phyloP scores from a whole-genome alignment of 352 stramenopile genomes.

The Globisporangium alternatum region DNA sequence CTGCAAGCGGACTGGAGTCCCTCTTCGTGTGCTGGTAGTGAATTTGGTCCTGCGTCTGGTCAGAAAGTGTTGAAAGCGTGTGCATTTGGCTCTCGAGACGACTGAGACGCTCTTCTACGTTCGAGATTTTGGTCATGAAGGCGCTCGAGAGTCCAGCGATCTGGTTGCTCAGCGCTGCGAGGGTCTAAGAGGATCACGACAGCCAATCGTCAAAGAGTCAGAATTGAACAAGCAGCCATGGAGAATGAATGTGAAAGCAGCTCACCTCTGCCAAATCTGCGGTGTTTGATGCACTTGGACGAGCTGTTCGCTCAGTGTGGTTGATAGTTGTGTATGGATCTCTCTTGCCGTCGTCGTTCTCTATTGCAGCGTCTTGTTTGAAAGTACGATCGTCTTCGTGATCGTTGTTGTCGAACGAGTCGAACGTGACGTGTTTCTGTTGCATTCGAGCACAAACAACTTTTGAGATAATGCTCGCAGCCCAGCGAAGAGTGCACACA shows the following conservation, averaged over 20 bases:
- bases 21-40: constrained; percentile 10
- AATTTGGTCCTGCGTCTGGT: constrained; percentile 24
- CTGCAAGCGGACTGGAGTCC: background rate
- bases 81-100: constrained; percentile 33
- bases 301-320: background rate
- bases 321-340: background rate
- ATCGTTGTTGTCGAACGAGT: background rate
- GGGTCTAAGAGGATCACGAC: constrained; percentile 9
- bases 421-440: background rate
- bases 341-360: background rate
- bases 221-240: too few relatives aligned
- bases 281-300: background rate
- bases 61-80: constrained; percentile 15
- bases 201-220: background rate
- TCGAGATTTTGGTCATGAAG: constrained; percentile 35
- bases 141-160: constrained; percentile 28
- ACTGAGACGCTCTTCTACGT: constrained; percentile 31
- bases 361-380: background rate
- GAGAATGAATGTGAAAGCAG: too few relatives aligned
- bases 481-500: background rate
- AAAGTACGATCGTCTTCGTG: background rate
- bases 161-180: constrained; percentile 28
- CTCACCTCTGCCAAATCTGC: constrained; percentile 8
- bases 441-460: background rate
- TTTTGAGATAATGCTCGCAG: too few relatives aligned